Base-by-base conservation (phyloP, 2,329 filamentous ascomycete species). In the Periconia digitata region DNA sequence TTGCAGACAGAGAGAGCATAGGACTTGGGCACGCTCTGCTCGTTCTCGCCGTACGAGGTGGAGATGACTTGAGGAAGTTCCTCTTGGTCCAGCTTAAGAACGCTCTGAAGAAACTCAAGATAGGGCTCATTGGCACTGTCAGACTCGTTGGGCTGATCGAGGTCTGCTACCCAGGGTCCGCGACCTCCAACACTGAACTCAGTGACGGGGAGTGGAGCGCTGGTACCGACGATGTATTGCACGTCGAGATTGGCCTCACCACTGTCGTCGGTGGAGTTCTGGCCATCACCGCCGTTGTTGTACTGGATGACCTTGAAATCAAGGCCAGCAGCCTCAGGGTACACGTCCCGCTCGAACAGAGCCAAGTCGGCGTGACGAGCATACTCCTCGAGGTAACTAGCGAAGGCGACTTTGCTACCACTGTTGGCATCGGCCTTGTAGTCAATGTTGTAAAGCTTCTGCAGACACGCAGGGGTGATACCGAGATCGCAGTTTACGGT, bases 1-100 rank as follows among this genome's bases (percentile, higher is more conserved):
- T 81, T 78, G 73, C 85, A 88, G 13, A 85, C 82, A 43, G 77
- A 76, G 36, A 73, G 71, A n/a, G 82, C 81, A 62, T 86, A 89
- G 2, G 78, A 76, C 15, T 74, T 62, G 0, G 85, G 85, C 0
- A 88, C 75, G 7, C 75, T 79, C 64, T 86, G 80, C 67, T 89
- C 85, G 51, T 83, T 79, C 56, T 87, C 84, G 40, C 83, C 85
- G 63, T 88, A 89, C 0, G 83, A 86, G 10, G 81, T 83, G 34
- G 78, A 81, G 55, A 88, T 79, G 13, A 84, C 81, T 44, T 83
- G 79, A 0, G 85, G 85, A 4, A 88, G 72, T 5, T 59, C 51
- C 22, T 51, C 43, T 17, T 81, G 78, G 0, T 75, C 62, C 8
- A 85, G 76, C 2, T 73, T 72, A 2, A 85, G 74, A 1, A 86